These are phyloP conservation scores for Silene conica DNA, from an alignment of 148 eudicot genomes.

Conservation along the genomic window DNA sequence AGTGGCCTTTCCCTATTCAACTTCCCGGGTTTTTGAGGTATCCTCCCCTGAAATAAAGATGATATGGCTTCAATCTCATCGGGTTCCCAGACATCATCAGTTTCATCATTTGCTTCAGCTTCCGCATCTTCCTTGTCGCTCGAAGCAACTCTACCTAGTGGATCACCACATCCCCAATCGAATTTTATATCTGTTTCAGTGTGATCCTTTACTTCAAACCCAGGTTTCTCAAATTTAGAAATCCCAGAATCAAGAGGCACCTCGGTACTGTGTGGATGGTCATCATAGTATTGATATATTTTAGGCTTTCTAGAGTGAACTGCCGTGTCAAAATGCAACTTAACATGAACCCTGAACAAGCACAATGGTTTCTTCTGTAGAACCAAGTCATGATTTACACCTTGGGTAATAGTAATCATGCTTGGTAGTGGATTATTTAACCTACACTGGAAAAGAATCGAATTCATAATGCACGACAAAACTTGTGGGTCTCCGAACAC, in stretches of 20 bases:
- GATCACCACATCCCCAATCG: constrained; percentile 21
- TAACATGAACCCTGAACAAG: constrained; percentile 7
- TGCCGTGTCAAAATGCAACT: constrained; percentile 24
- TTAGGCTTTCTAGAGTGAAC: constrained; percentile 29
- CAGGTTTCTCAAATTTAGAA: constrained; percentile 28
- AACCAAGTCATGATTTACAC: constrained; percentile 11
- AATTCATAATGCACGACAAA: constrained; percentile 17
- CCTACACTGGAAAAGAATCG: background rate
- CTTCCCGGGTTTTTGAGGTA: constrained; percentile 88
- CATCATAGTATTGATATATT: constrained; percentile 39
- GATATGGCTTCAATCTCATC: constrained; percentile 92
- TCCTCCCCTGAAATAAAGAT: constrained; percentile 75
- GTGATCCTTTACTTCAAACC: constrained; percentile 18
- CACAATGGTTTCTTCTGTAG: constrained; percentile 3
- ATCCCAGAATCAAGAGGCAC: constrained; percentile 45
- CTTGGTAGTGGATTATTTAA: constrained; percentile 16
- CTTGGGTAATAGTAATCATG: constrained; percentile 3
- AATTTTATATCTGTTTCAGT: constrained; percentile 12
- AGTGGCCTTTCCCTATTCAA: constrained; percentile 65
- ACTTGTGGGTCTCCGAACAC: background rate
- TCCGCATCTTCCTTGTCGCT: constrained; percentile 21
- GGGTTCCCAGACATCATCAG: constrained; percentile 48
- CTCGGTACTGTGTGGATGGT: constrained; percentile 43
- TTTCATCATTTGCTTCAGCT: constrained; percentile 24
- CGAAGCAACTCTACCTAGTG: constrained; percentile 10